Percentiles rank a stretch among this genome's conserved stretches.
Conservation (phyloP, 176 grass and related monocot genomes). For the Eleusine indica region DNA sequence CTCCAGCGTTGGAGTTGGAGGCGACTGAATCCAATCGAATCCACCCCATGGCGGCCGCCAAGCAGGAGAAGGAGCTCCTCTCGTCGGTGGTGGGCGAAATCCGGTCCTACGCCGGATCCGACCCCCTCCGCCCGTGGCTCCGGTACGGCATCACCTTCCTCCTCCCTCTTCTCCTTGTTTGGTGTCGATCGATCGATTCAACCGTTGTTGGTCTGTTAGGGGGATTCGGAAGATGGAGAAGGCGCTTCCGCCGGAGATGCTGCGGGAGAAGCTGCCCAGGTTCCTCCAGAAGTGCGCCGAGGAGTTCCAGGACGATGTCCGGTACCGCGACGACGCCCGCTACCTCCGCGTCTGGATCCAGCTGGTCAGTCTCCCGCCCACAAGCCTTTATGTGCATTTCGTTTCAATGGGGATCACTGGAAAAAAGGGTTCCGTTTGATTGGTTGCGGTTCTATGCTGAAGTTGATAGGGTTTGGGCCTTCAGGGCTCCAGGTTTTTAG, state of each 20-base stretch:
- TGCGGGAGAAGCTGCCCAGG: constrained; percentile 79
- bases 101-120: constrained; percentile 66
- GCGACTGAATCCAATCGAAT: too few relatives aligned
- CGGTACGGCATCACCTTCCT: constrained; percentile 26
- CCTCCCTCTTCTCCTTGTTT: not conserved
- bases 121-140: constrained; percentile 89
- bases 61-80: constrained; percentile 62
- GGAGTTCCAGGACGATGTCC: constrained; percentile 68
- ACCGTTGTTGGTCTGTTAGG: constrained; percentile 26
- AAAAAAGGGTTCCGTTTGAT: not conserved
- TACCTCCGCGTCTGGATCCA: constrained; percentile 91
- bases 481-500: not conserved
- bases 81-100: constrained; percentile 66
- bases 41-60: constrained; percentile 60
- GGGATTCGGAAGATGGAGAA: constrained; percentile 66
- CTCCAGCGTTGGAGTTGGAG: too few relatives aligned
- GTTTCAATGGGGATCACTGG: not conserved
- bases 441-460: not conserved
- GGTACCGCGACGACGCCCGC: constrained; percentile 66
- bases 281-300: constrained; percentile 94
- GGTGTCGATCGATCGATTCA: not conserved
- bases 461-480: not conserved
- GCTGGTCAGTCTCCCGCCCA: constrained; percentile 42
- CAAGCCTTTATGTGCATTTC: not conserved
- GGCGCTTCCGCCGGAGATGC: constrained; percentile 46